These are phyloP conservation scores for Cocos nucifera DNA, from an alignment of 176 grass and related monocot species.

Conservation along the genomic window DNA sequence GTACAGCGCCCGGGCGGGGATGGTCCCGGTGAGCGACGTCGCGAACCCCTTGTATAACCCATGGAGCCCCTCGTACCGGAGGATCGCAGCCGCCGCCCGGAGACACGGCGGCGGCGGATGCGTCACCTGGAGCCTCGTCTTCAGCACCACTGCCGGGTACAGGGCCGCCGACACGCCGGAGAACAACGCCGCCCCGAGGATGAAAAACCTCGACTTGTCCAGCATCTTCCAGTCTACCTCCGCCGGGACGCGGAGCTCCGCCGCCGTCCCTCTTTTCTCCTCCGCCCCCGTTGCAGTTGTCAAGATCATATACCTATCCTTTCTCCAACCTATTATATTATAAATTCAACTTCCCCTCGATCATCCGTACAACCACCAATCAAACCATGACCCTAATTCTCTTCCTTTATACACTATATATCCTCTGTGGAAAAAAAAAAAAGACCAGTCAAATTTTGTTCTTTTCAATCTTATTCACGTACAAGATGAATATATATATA, in stretches of 20 bases:
- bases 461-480: no score
- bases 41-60: slow-evolving; percentile 92
- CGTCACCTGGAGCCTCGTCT: slow-evolving; percentile 83
- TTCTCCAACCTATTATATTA: slow-evolving; percentile 3
- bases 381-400: not conserved
- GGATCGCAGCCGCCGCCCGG: slow-evolving; percentile 37
- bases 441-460: no score
- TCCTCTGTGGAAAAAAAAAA: no score
- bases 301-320: slow-evolving; percentile 48
- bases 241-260: slow-evolving; percentile 40
- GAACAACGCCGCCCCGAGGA: slow-evolving; percentile 81
- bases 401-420: not conserved
- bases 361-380: not conserved
- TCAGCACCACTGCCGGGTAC: slow-evolving; percentile 87
- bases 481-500: no score
- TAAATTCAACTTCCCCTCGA: slow-evolving; percentile 2
- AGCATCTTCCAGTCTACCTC: slow-evolving; percentile 99
- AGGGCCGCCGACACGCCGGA: slow-evolving; percentile 85
- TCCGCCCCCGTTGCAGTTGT: slow-evolving; percentile 27
- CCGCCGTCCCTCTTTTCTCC: slow-evolving; percentile 10
- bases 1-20: slow-evolving; percentile 91
- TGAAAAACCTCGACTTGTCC: slow-evolving; percentile 94
- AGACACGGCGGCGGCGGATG: slow-evolving; percentile 29
- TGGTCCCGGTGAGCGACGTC: slow-evolving; percentile 79
- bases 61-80: slow-evolving; percentile 51